Percentiles rank a stretch among this genome's conserved stretches.
These are phyloP conservation scores for Chondrostereum purpureum DNA, from an alignment of 1,284 basidiomycete genomes.

Conservation along the genomic window DNA sequence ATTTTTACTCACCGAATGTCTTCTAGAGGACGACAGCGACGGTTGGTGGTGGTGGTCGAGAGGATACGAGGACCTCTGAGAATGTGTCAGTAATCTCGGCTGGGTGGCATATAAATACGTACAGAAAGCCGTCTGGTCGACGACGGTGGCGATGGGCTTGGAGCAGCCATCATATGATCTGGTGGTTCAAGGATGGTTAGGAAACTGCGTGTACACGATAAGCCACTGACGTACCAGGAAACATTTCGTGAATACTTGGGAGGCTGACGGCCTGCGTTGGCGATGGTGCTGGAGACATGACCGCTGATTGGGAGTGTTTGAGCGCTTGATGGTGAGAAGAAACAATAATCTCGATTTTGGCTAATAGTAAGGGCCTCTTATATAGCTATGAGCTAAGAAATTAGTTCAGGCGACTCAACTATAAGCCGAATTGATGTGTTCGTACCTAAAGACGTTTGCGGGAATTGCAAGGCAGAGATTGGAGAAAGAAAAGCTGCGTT, in stretches of 20 bases:
- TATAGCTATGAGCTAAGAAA: no score
- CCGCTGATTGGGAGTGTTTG: no score
- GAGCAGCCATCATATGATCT: conserved; percentile 22
- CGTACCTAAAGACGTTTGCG: no score
- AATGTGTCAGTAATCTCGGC: not conserved
- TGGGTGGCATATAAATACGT: no score
- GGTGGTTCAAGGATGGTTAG: not conserved
- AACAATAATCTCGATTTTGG: no score
- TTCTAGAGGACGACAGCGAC: not conserved
- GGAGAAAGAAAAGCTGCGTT: no score
- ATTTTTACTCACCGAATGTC: not conserved
- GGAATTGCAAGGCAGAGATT: no score
- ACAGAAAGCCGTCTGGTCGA: no score
- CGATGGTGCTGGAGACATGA: conserved; percentile 5
- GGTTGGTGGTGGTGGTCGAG: conserved; percentile 1
- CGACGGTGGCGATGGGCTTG: not conserved
- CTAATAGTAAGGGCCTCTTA: no score
- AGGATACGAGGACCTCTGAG: not conserved
- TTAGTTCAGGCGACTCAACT: no score
- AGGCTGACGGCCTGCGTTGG: conserved; percentile 27
- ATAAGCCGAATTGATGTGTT: no score
- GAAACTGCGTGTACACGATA: conserved; percentile 3
- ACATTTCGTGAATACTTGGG: conserved; percentile 52
- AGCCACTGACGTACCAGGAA: conserved; percentile 35
- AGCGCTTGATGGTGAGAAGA: no score